phyloP scores from a whole-genome alignment of 2,329 filamentous ascomycete species.

The Blumeriella jaapii region DNA sequence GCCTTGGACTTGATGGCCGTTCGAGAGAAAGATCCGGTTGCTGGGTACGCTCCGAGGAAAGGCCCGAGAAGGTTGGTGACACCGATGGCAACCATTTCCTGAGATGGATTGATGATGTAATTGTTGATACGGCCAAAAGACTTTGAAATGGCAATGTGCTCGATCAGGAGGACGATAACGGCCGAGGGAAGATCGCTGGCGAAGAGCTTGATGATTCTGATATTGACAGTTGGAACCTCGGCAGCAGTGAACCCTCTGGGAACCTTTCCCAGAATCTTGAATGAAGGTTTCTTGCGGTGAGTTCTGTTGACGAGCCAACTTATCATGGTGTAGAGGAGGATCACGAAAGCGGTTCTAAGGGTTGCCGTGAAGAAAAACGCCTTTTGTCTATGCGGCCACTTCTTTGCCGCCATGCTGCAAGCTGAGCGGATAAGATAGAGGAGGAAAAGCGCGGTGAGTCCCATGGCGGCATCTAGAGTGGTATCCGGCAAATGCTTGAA shows the following conservation, averaged over 20 bases:
- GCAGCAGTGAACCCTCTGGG: conserved; percentile 81
- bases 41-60: conserved; percentile 84
- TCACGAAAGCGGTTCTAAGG: conserved; percentile 80
- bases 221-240: conserved; percentile 57
- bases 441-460: conserved; percentile 66
- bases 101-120: conserved; percentile 89
- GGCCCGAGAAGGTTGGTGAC: conserved; percentile 82
- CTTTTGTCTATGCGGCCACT: conserved; percentile 57
- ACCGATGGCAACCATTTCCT: conserved; percentile 91
- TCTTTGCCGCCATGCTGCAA: conserved; percentile 56
- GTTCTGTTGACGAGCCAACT: conserved; percentile 75
- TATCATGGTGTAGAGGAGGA: conserved; percentile 83
- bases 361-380: conserved; percentile 85
- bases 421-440: conserved; percentile 63
- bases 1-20: conserved; percentile 97
- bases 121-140: conserved; percentile 94
- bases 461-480: conserved; percentile 74
- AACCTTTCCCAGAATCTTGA: conserved; percentile 64
- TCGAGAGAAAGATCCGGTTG: conserved; percentile 89
- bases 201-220: conserved; percentile 55
- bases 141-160: conserved; percentile 95
- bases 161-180: conserved; percentile 89
- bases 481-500: conserved; percentile 58
- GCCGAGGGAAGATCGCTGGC: conserved; percentile 65
- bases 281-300: conserved; percentile 48